Evolutionary conservation across 2,329 filamentous ascomycete species (phyloP).

Genomic region (Ampelomyces quisqualis): DNA sequence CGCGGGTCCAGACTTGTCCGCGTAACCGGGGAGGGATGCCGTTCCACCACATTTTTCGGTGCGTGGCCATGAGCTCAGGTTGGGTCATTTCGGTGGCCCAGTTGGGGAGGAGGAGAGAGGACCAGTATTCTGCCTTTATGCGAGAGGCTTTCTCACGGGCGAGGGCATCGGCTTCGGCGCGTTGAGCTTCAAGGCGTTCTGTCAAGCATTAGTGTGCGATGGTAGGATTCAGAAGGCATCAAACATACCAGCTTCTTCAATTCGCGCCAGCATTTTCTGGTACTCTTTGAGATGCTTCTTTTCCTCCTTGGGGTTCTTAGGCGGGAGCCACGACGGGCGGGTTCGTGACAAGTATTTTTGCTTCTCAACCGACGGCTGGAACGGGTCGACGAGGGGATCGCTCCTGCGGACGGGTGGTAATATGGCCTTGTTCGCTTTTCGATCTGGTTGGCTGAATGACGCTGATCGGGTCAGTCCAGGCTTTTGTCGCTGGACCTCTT

Average conservation of each 20-base stretch:
- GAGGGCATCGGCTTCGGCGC: conserved; percentile 53
- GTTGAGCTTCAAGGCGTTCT: conserved; percentile 38
- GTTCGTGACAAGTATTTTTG: conserved; percentile 77
- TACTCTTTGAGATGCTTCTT: conserved; percentile 83
- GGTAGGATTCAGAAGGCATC: not conserved
- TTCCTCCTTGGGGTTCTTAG: conserved; percentile 88
- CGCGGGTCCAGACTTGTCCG: conserved; percentile 67
- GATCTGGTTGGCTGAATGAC: conserved; percentile 31
- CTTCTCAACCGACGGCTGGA: conserved; percentile 83
- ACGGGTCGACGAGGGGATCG: conserved; percentile 80
- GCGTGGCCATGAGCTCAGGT: conserved; percentile 28
- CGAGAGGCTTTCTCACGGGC: conserved; percentile 54
- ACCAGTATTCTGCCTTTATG: conserved; percentile 64
- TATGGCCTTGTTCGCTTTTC: conserved; percentile 53
- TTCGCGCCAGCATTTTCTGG: conserved; percentile 73
- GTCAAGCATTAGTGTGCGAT: conserved; percentile 13
- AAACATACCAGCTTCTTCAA: conserved; percentile 57
- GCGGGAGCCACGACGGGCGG: conserved; percentile 79
- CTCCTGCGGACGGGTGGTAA: conserved; percentile 68
- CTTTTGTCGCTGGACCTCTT: conserved; percentile 56
- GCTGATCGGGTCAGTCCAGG: conserved; percentile 40
- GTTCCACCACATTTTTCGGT: conserved; percentile 77
- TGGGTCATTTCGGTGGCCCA: conserved; percentile 68
- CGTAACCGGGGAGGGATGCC: conserved; percentile 71
- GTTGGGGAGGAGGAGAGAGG: conserved; percentile 72